These are phyloP conservation scores for Mycosphaerella sp. DNA, from an alignment of 2,329 filamentous ascomycete species.

Conservation along the genomic window DNA sequence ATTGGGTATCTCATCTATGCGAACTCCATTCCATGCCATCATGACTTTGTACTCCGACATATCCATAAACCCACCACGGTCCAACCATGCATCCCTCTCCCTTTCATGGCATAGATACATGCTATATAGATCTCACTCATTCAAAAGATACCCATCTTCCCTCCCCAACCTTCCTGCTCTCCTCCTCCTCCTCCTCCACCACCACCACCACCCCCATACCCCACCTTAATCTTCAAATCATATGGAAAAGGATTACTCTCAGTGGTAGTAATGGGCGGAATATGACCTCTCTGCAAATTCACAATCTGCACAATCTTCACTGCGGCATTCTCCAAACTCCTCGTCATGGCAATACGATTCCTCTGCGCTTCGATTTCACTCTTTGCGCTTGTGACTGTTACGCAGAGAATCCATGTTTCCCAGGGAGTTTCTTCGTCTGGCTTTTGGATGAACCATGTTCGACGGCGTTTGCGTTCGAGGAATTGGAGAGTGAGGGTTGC, in stretches of 20 bases:
- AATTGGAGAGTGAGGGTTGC: slow-evolving; percentile 80
- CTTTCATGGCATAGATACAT: not conserved
- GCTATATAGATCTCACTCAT: not conserved
- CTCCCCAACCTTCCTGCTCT: slow-evolving; percentile 6
- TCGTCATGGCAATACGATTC: slow-evolving; percentile 84
- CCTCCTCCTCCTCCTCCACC: slow-evolving; percentile 1
- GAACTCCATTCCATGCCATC: not conserved
- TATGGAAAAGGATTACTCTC: slow-evolving; percentile 93
- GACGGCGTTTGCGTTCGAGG: slow-evolving; percentile 84
- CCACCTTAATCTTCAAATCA: slow-evolving; percentile 71
- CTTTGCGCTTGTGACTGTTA: slow-evolving; percentile 83
- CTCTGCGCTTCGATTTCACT: slow-evolving; percentile 84
- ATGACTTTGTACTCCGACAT: too few species aligned
- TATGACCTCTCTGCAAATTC: slow-evolving; percentile 88
- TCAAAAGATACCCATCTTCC: slow-evolving; percentile 21
- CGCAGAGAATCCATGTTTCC: slow-evolving; percentile 92
- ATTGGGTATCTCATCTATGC: not conserved
- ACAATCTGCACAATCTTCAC: slow-evolving; percentile 86
- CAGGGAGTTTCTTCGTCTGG: slow-evolving; percentile 92
- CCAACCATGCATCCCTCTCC: not conserved
- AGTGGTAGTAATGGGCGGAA: slow-evolving; percentile 90
- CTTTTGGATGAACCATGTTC: slow-evolving; percentile 68
- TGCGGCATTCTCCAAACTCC: slow-evolving; percentile 76
- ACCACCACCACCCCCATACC: not conserved
- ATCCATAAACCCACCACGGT: too few species aligned